phyloP scores from a whole-genome alignment of 495 filamentous ascomycete genomes.

The Corynascus novoguineensis region DNA sequence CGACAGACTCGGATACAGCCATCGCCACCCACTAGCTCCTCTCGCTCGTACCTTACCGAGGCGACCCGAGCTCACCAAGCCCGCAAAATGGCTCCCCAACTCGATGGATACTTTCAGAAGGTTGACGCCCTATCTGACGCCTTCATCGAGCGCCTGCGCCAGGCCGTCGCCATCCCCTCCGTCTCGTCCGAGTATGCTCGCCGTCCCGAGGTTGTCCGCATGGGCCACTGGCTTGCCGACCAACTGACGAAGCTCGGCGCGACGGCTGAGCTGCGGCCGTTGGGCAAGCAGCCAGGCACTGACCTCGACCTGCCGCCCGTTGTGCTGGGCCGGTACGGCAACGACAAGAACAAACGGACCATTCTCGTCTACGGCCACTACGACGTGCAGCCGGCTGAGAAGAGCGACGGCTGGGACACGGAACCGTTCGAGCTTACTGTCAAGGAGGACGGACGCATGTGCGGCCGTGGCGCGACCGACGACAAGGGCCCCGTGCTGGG shows the following conservation, averaged over 20 bases:
- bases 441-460: slow-evolving; percentile 88
- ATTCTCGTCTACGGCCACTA: slow-evolving; percentile 98
- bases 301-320: slow-evolving; percentile 89
- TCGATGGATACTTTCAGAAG: slow-evolving; percentile 81
- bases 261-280: slow-evolving; percentile 69
- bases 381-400: slow-evolving; percentile 93
- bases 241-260: slow-evolving; percentile 82
- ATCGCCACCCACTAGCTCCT: background rate
- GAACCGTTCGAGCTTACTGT: slow-evolving; percentile 90
- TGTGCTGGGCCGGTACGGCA: slow-evolving; percentile 84
- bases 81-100: slow-evolving; percentile 73
- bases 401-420: slow-evolving; percentile 92
- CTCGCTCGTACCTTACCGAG: slow-evolving; percentile 42
- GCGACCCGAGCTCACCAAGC: slow-evolving; percentile 46
- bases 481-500: slow-evolving; percentile 98
- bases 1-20: background rate
- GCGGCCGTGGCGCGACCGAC: slow-evolving; percentile 89
- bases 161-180: slow-evolving; percentile 94
- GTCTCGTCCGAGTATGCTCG: slow-evolving; percentile 85
- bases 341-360: slow-evolving; percentile 83
- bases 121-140: slow-evolving; percentile 72
- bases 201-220: slow-evolving; percentile 86
- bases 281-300: slow-evolving; percentile 87
- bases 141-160: slow-evolving; percentile 88
- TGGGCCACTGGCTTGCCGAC: slow-evolving; percentile 84